Evolutionary conservation across 192 early-diverging fungal species (phyloP), one percentile per base, ranked within the genome.

Genomic region (Coemansia interrupta): DNA sequence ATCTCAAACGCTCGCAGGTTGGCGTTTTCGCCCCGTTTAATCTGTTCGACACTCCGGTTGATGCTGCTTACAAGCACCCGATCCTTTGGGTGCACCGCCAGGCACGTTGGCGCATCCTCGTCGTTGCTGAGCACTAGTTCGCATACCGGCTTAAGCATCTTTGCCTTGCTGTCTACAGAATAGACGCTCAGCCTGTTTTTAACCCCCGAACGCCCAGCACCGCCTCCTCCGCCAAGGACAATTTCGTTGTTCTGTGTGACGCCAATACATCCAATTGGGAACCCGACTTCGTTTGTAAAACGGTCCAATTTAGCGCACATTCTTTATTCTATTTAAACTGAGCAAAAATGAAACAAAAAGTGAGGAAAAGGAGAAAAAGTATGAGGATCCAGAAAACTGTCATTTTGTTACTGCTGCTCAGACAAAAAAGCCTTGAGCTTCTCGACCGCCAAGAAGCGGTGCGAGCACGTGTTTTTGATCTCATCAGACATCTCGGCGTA

Each of bases 381-480:
- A 9, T 26, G 5, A 11, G 32, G 10, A 36, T 8, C 32, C 32
- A 36, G 32, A 36, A 8, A 3, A 0, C 32, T 36, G 32, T n/a
- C n/a, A 36, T 36, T 26, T 42, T 26, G 5, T 26, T 39, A 52
- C 44, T 62, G 56, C 53, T 60, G 64, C 17, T 61, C 29, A 8
- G 55, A 53, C 39, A 80, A 45, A 45, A 73, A 83, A 0, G 42
- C 64, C 70, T 86, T 76, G 39, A 95, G 76, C 67, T 90, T 90
- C 38, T 80, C 72, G 26, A 95, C 71, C 12, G 92, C 87, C 58
- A 82, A 63, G 64, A 66, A 91, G 24, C 96, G 74, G 60, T 98
- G 96, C 38, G 93, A 96, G 61, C 96, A 95, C 14, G 80, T 72
- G 73, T 98, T 97, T 62, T 98, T 98, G 49, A 83, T 43, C 15